Conservation (phyloP, 345 rosid genomes). For the Eucalyptus urophylla region DNA sequence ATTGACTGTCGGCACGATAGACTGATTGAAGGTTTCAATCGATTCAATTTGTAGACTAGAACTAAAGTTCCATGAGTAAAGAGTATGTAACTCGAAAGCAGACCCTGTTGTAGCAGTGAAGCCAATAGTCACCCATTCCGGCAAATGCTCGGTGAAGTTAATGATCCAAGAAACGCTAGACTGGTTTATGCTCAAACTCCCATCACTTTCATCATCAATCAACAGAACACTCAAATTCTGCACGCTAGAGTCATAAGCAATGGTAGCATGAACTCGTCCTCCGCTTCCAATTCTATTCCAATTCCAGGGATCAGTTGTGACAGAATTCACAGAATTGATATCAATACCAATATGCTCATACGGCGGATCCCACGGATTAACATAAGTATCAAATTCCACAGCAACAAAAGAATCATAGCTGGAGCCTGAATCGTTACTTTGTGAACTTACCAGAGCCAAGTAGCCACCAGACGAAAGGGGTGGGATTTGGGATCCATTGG, state of each 20-base stretch:
- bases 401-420: background rate
- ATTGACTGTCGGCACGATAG: background rate
- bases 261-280: background rate
- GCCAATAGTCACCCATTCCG: background rate
- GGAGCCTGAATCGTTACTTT: background rate
- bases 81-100: background rate
- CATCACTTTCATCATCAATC: background rate
- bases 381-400: background rate
- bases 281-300: background rate
- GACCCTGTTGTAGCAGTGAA: background rate
- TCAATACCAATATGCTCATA: background rate
- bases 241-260: background rate
- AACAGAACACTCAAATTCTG: background rate
- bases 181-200: fast-evolving
- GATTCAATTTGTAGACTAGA: background rate
- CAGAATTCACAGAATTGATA: background rate
- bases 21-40: background rate
- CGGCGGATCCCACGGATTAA: fast-evolving
- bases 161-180: fast-evolving
- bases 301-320: fast-evolving
- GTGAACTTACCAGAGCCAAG: background rate
- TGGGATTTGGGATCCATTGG: background rate
- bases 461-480: fast-evolving
- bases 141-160: fast-evolving
- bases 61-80: background rate